phyloP scores from a whole-genome alignment of 345 rosid species.

The Ailanthus altissimus region DNA sequence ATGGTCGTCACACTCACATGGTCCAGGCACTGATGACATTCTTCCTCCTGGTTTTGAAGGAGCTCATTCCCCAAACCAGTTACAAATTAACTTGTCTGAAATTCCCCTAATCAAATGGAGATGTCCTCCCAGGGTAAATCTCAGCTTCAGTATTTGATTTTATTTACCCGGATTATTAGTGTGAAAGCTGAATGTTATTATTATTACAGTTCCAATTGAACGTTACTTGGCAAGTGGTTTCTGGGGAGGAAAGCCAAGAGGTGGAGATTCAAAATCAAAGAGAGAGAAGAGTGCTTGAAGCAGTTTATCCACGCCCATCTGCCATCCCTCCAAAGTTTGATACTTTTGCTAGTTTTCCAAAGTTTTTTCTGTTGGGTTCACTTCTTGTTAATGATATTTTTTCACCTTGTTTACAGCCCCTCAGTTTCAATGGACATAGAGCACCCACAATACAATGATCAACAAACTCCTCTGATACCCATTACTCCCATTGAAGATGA shows the following conservation, averaged over 20 bases:
- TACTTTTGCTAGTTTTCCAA: constrained; percentile 24
- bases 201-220: constrained; percentile 58
- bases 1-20: constrained; percentile 50
- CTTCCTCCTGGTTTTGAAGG: constrained; percentile 95
- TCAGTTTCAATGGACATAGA: constrained; percentile 45
- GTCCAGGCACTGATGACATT: constrained; percentile 49
- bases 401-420: constrained; percentile 56
- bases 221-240: constrained; percentile 77
- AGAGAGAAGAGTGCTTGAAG: constrained; percentile 92
- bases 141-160: constrained; percentile 4
- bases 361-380: constrained; percentile 15
- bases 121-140: constrained; percentile 64
- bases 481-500: constrained; percentile 86
- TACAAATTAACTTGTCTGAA: constrained; percentile 60
- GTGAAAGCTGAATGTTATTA: constrained; percentile 25
- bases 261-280: constrained; percentile 71
- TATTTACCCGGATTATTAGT: constrained; percentile 18
- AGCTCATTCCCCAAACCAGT: constrained; percentile 45
- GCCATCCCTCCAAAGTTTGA: constrained; percentile 79
- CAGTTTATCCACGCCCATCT: constrained; percentile 89
- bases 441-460: constrained; percentile 43
- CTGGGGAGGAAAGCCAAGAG: constrained; percentile 88
- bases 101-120: constrained; percentile 77
- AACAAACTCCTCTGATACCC: constrained; percentile 59
- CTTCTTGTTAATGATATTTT: constrained; percentile 20